Percentiles rank a stretch among this genome's conserved stretches.
phyloP scores from a whole-genome alignment of 1,284 basidiomycete species.

The Veloboletus limbatus region DNA sequence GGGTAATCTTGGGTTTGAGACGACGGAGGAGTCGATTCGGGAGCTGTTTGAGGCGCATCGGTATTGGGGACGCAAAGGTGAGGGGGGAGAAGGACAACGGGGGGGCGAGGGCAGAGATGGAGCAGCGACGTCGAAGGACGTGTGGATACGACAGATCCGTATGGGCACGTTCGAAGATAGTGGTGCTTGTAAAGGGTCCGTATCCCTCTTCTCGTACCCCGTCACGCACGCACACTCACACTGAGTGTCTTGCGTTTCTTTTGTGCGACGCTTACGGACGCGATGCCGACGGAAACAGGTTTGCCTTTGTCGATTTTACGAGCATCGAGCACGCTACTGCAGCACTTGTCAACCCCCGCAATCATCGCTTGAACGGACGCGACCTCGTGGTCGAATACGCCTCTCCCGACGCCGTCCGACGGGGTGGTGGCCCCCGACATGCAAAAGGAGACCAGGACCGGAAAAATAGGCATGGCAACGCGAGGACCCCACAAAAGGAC shows the following conservation, averaged over 20 bases:
- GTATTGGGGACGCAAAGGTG: conserved; percentile 26
- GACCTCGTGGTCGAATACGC: conserved; percentile 89
- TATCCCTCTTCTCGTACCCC: conserved; percentile 2
- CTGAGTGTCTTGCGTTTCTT: too few species aligned
- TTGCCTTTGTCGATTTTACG: conserved; percentile 93
- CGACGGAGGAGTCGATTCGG: conserved; percentile 75
- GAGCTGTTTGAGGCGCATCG: conserved; percentile 68
- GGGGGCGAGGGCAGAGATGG: conserved; percentile 2
- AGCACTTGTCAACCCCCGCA: conserved; percentile 80
- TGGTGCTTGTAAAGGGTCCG: conserved; percentile 91
- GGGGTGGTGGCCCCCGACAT: conserved; percentile 44
- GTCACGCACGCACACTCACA: neutral
- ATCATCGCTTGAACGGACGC: conserved; percentile 82
- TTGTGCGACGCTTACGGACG: too few species aligned
- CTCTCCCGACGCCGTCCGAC: conserved; percentile 78
- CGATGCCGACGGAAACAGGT: conserved; percentile 57
- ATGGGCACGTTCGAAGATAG: conserved; percentile 96
- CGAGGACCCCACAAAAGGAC: conserved; percentile 8
- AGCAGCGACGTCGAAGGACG: conserved; percentile 36
- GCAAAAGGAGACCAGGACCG: conserved; percentile 18
- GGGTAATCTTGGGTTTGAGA: conserved; percentile 86
- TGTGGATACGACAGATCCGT: conserved; percentile 85
- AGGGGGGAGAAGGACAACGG: conserved; percentile 22
- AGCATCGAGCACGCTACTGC: conserved; percentile 76
- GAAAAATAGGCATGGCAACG: conserved; percentile 4